Evolutionary conservation across 495 filamentous ascomycete genomes (phyloP).

Genomic region (Cenococcum geophilum): DNA sequence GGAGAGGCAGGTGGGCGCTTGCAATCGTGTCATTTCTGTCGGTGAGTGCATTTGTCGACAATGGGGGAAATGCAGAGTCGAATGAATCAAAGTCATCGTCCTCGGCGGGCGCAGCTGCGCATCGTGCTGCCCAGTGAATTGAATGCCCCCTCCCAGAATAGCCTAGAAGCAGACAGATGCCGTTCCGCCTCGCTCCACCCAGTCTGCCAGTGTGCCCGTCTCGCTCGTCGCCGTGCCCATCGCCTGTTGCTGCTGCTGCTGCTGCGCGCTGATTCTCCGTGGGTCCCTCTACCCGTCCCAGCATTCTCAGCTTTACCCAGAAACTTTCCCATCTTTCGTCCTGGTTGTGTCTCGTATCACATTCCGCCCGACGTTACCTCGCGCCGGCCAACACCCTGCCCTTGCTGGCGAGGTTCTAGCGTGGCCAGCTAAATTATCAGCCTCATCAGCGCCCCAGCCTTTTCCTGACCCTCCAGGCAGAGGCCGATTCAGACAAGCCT

Average conservation of each 20-base stretch:
- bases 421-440: neutral
- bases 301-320: neutral
- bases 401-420: conserved; percentile 3
- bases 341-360: neutral
- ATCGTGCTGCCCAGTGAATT: neutral
- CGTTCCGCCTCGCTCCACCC: neutral
- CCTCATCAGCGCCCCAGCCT: neutral
- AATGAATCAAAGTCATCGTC: neutral
- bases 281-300: neutral
- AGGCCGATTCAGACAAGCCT: conserved; percentile 1
- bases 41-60: neutral
- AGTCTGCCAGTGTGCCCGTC: too few relatives aligned
- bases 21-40: neutral
- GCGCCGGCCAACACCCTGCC: neutral
- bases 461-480: neutral
- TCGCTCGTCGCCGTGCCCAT: neutral
- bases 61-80: neutral
- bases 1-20: conserved; percentile 1
- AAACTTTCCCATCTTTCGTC: neutral
- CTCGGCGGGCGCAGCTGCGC: neutral
- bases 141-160: neutral
- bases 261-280: neutral
- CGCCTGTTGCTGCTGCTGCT: neutral
- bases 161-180: neutral
- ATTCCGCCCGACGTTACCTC: conserved; percentile 2